Percentiles rank a stretch among this genome's conserved stretches.
These are phyloP conservation scores for Corniculantispora saksenae DNA, from an alignment of 2,329 filamentous ascomycete species.

Conservation along the genomic window DNA sequence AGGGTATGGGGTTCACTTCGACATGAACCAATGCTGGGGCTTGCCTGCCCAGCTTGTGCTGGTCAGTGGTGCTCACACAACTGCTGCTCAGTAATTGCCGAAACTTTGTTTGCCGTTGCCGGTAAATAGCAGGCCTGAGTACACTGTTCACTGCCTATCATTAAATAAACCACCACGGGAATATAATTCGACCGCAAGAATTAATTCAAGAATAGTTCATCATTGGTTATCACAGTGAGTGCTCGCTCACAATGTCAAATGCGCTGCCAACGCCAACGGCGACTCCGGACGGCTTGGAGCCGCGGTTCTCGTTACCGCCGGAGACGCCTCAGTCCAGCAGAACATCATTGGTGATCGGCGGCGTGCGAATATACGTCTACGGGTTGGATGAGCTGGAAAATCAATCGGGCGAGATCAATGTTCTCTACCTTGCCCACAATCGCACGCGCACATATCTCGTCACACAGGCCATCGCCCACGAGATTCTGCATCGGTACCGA, in stretches of 20 bases:
- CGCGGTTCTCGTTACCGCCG: conserved; percentile 9
- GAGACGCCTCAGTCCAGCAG: conserved; percentile 13
- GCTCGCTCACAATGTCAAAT: not conserved
- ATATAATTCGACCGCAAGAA: not conserved
- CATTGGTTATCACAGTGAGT: not conserved
- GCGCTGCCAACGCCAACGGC: not conserved
- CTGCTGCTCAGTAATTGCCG: not conserved
- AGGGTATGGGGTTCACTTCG: too few species aligned
- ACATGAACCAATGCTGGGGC: too few species aligned
- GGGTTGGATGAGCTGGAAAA: conserved; percentile 3
- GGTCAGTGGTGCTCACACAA: too few species aligned
- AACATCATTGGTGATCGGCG: conserved; percentile 3
- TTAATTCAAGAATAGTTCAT: not conserved
- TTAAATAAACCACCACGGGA: not conserved
- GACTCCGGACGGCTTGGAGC: conserved; percentile 8
- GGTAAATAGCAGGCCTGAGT: not conserved
- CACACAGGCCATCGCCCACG: conserved; percentile 12
- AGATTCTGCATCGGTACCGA: conserved; percentile 14
- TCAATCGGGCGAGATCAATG: not conserved
- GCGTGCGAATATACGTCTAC: conserved; percentile 9
- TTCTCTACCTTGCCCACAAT: conserved; percentile 14
- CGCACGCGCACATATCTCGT: conserved; percentile 14
- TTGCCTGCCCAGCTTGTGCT: too few species aligned
- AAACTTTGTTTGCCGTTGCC: not conserved
- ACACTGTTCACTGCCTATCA: too few species aligned